Percentiles rank a stretch among this genome's conserved stretches.
Evolutionary conservation across 305 asterid genomes (phyloP).

Genomic region (Fraxinus greggii): DNA sequence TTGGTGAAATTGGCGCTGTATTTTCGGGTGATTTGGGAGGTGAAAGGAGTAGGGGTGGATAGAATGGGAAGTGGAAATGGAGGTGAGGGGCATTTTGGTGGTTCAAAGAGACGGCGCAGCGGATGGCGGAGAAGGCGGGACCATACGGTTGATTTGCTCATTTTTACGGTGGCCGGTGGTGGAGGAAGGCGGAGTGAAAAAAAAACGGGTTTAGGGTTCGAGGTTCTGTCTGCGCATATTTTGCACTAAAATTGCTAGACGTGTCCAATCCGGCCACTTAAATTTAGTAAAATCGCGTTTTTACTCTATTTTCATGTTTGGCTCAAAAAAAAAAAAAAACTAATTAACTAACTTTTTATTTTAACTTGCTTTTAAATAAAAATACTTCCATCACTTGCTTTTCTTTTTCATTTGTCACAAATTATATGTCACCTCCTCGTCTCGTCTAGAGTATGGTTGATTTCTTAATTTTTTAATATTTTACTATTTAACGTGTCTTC

Average conservation of each 20-base stretch:
- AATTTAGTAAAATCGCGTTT: background rate
- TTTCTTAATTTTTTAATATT: too few relatives aligned
- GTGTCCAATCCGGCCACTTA: background rate
- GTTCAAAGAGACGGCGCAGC: slow-evolving; percentile 20
- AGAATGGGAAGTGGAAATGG: slow-evolving; percentile 12
- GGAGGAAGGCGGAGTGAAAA: background rate
- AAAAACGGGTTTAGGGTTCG: slow-evolving; percentile 21
- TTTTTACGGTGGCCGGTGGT: slow-evolving; percentile 25
- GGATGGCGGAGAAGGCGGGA: slow-evolving; percentile 36
- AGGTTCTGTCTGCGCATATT: slow-evolving; percentile 22
- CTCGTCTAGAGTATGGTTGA: too few relatives aligned
- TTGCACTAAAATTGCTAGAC: background rate
- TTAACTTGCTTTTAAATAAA: too few relatives aligned
- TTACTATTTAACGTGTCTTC: too few relatives aligned
- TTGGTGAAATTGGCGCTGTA: slow-evolving; percentile 23
- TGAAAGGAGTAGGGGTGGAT: slow-evolving; percentile 16
- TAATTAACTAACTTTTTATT: background rate
- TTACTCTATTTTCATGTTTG: background rate
- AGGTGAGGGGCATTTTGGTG: slow-evolving; percentile 6
- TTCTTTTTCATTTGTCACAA: too few relatives aligned
- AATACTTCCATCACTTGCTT: background rate
- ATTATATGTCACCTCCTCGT: too few relatives aligned
- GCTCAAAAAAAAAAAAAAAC: background rate
- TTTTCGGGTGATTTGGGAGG: slow-evolving; percentile 25
- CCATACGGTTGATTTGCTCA: slow-evolving; percentile 30